These are phyloP conservation scores for Beauveria sp. DNA, from an alignment of 2,329 filamentous ascomycete species.

Conservation along the genomic window DNA sequence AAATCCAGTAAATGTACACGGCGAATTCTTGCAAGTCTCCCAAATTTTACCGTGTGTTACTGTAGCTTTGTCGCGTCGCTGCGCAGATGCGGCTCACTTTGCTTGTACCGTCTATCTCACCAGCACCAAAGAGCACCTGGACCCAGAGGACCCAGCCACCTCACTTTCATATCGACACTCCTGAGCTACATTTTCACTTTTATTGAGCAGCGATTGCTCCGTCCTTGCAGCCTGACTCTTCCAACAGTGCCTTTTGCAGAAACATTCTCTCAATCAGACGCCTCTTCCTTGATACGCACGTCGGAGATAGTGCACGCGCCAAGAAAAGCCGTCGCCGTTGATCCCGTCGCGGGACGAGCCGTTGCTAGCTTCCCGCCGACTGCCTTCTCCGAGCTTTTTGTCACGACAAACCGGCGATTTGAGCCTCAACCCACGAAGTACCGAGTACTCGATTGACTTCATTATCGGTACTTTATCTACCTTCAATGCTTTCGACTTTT, in stretches of 20 bases:
- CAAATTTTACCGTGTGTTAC: neutral
- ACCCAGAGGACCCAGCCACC: conserved; percentile 11
- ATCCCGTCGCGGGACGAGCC: conserved; percentile 9
- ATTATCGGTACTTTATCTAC: neutral
- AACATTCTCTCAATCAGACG: neutral
- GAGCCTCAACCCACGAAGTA: neutral
- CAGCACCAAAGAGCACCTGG: conserved; percentile 6
- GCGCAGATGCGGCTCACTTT: neutral
- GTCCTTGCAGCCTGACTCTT: neutral
- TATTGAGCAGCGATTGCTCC: neutral
- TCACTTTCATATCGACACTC: conserved; percentile 8
- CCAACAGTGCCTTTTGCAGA: neutral
- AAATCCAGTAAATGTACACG: neutral
- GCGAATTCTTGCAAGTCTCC: neutral
- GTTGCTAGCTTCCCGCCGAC: neutral
- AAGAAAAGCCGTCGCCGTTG: neutral
- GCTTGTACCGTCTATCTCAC: conserved; percentile 6
- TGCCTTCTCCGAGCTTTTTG: neutral
- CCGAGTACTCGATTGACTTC: no score
- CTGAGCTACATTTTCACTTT: neutral
- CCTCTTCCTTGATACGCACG: neutral
- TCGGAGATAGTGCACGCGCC: neutral
- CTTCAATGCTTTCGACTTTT: neutral
- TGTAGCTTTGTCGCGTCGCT: neutral
- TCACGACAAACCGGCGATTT: neutral